Percentiles rank a stretch among this genome's conserved stretches.
These are phyloP conservation scores for Sordariomycetes sp. DNA, from an alignment of 2,329 filamentous ascomycete genomes.

Conservation along the genomic window DNA sequence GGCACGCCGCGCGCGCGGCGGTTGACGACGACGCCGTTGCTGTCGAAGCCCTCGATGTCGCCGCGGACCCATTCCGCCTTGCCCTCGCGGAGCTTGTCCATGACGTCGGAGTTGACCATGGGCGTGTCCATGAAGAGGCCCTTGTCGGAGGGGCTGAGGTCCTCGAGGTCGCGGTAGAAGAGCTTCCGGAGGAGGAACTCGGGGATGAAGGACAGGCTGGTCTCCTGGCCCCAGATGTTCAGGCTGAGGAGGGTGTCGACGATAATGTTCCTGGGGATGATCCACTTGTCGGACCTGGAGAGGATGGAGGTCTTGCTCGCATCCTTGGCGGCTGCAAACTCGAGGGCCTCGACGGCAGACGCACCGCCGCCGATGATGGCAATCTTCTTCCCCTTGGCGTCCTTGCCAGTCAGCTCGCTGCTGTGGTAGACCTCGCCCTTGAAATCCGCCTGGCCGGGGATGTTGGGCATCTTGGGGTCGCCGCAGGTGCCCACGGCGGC, in stretches of 20 bases:
- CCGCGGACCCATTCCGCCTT: constrained; percentile 73
- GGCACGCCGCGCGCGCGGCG: constrained; percentile 63
- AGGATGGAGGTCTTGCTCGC: constrained; percentile 65
- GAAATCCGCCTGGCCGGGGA: constrained; percentile 65
- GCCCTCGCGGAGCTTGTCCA: constrained; percentile 63
- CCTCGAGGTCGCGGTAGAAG: constrained; percentile 74
- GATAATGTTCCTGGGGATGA: constrained; percentile 71
- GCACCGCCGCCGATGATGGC: constrained; percentile 72
- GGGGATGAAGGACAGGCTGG: constrained; percentile 66
- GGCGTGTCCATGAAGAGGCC: constrained; percentile 78
- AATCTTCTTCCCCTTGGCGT: constrained; percentile 66
- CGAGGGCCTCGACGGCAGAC: constrained; percentile 72
- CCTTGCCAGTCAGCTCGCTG: constrained; percentile 56
- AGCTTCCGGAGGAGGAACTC: constrained; percentile 65
- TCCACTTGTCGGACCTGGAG: constrained; percentile 76
- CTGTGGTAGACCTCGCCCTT: constrained; percentile 68
- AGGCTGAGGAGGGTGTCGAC: constrained; percentile 65
- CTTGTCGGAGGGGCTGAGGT: constrained; percentile 56
- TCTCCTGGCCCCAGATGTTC: constrained; percentile 75
- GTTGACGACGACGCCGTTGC: constrained; percentile 61
- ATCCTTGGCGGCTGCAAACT: constrained; percentile 61
- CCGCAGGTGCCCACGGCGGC: constrained; percentile 75
- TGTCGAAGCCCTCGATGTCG: constrained; percentile 60
- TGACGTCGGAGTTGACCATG: constrained; percentile 78
- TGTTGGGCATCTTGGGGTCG: constrained; percentile 61